These are phyloP conservation scores for Nasturtium officinale DNA, from an alignment of 345 rosid genomes.

Conservation along the genomic window DNA sequence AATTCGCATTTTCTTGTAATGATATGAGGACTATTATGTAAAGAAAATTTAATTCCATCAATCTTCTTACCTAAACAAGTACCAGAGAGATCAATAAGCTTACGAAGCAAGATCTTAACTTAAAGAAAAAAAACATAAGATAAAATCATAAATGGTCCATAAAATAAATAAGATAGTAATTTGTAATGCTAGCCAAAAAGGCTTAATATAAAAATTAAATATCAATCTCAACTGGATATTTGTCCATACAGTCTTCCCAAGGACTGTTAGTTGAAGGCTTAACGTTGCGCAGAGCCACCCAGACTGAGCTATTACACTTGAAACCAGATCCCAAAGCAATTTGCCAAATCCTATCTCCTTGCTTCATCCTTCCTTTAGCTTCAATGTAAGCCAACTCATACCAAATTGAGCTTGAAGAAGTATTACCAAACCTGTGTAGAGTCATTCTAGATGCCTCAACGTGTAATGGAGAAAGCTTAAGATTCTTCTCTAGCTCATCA, in stretches of 20 bases:
- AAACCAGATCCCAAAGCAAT: constrained; percentile 78
- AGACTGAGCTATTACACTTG: constrained; percentile 72
- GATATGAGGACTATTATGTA: neutral
- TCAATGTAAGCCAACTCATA: constrained; percentile 69
- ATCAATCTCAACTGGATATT: constrained; percentile 44
- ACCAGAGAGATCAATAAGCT: neutral
- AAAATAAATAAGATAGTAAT: constrained; percentile 11
- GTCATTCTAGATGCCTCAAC: constrained; percentile 83
- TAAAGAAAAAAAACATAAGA: constrained; percentile 5
- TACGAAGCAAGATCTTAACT: neutral
- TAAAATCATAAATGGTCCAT: constrained; percentile 7
- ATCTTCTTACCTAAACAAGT: constrained; percentile 6
- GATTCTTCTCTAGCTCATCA: constrained; percentile 65
- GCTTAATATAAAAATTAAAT: constrained; percentile 18
- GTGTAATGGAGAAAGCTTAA: constrained; percentile 55
- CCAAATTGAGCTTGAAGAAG: constrained; percentile 73
- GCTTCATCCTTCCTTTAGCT: constrained; percentile 66
- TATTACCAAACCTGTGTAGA: constrained; percentile 71
- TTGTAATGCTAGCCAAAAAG: neutral
- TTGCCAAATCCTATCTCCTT: constrained; percentile 72
- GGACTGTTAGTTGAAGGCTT: constrained; percentile 55
- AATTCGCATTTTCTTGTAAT: neutral
- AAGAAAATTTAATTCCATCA: neutral
- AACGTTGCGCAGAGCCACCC: constrained; percentile 53
- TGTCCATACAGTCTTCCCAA: constrained; percentile 59